phyloP scores from a whole-genome alignment of 176 grass and related monocot species.

The Avena atlantica region DNA sequence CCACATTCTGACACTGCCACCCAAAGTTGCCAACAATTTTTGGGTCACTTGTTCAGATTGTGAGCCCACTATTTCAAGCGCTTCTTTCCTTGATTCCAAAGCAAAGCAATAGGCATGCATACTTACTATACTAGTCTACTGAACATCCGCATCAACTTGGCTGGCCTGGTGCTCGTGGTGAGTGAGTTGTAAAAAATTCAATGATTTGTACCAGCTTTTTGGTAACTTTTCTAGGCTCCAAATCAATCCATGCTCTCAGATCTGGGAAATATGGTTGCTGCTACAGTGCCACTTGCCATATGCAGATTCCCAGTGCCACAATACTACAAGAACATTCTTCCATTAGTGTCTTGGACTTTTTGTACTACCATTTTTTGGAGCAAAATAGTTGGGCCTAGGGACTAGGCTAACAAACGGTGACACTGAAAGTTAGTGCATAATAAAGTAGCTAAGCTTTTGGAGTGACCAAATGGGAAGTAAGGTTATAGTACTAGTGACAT shows the following conservation, averaged over 20 bases:
- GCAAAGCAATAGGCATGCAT: constrained; percentile 49
- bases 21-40: constrained; percentile 44
- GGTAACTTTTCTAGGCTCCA: constrained; percentile 49
- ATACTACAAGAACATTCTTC: constrained; percentile 45
- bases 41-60: constrained; percentile 44
- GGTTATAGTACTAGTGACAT: too few species aligned
- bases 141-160: constrained; percentile 40
- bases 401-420: constrained; percentile 43
- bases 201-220: constrained; percentile 47
- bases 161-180: constrained; percentile 33
- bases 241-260: constrained; percentile 46
- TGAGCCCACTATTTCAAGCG: constrained; percentile 57
- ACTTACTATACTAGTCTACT: constrained; percentile 8
- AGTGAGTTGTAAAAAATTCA: constrained; percentile 49
- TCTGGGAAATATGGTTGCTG: constrained; percentile 39
- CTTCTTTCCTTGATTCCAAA: constrained; percentile 55
- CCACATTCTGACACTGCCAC: constrained; percentile 45
- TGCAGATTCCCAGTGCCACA: constrained; percentile 51
- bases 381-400: constrained; percentile 33
- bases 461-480: constrained; percentile 25
- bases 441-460: constrained; percentile 25
- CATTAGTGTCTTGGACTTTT: constrained; percentile 33
- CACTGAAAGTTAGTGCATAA: constrained; percentile 33
- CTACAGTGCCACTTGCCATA: constrained; percentile 36
- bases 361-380: constrained; percentile 17